Evolutionary conservation across 2,329 filamentous ascomycete species (phyloP), one percentile per base, ranked within the genome.

Genomic region (Stromatinia cepivora): DNA sequence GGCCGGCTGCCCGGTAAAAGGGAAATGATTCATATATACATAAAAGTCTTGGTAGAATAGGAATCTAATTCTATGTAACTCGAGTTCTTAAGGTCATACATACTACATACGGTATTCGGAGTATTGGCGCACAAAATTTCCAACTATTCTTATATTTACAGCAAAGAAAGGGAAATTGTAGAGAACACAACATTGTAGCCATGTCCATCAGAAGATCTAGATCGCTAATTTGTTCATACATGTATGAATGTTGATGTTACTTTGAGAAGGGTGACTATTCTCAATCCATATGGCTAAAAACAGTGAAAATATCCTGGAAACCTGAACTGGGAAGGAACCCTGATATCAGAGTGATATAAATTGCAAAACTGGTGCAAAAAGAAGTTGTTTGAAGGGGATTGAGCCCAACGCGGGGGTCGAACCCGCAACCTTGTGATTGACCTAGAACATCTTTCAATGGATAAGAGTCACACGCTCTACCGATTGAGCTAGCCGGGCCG

Each of bases 361-460:
- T 5, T 25, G 8, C 7, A 25, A 20, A 36, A 50, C 45, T 11
- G 20, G 3, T 20, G 7, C 22, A 36, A 63, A 63, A 42, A 2
- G 11, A 22, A 64, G 31, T 45, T 8, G 4, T 8, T 17, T 50
- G 59, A 11, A 63, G 67, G 72, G 72, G 28, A 73, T 74, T 74
- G 72, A 77, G 74, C 74, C 75, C 74, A 75, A 76, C 73, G 79
- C 77, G 79, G 80, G 79, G 79, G 79, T 81, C 80, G 79, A 81
- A 81, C 80, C 79, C 79, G 78, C 79, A 81, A 78, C 80, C 79
- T 81, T 81, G 76, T 80, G 79, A 80, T 80, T 20, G 31, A 63
- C 22, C 46, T 61, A 39, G 59, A 63, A 63, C 22, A 63, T 52
- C 13, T 52, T 63, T 36, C 22, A 63, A 63, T 52, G 22, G 42